A percentile compares a stretch with the other conserved stretches of the same genome.
Evolutionary conservation across 768 basidiomycete genomes (phyloP).

Genomic region (Pulveroboletus sp.): DNA sequence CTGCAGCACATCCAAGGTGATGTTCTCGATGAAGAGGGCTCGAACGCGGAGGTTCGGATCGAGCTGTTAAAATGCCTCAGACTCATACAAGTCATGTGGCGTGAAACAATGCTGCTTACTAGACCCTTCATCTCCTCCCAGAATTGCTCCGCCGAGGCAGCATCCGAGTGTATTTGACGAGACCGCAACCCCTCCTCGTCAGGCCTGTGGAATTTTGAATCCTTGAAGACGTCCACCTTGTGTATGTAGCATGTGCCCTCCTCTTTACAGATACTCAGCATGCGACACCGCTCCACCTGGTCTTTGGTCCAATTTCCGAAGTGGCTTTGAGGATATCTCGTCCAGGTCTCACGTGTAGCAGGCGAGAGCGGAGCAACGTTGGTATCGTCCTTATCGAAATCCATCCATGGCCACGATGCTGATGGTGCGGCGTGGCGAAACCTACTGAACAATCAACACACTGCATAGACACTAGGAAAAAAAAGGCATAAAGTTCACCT

Average conservation of each 20-base stretch:
- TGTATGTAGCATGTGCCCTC: conserved; percentile 15
- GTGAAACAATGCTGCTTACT: conserved; percentile 16
- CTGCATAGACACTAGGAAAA: no score
- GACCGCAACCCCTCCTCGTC: neutral
- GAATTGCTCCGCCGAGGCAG: conserved; percentile 1
- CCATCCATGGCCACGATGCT: conserved; percentile 42
- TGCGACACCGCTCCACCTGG: conserved; percentile 29
- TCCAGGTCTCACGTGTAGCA: conserved; percentile 1
- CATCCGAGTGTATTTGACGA: conserved; percentile 17
- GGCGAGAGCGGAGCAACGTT: conserved; percentile 9
- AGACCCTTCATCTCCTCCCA: conserved; percentile 24
- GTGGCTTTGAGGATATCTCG: conserved; percentile 26
- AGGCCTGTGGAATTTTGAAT: conserved; percentile 16
- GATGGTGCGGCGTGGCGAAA: conserved; percentile 38
- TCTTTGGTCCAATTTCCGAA: conserved; percentile 35
- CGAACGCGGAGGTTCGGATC: conserved; percentile 41
- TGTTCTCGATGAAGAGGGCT: conserved; percentile 48
- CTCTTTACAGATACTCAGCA: conserved; percentile 11
- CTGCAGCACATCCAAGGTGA: conserved; percentile 48
- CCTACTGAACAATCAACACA: conserved; percentile 24
- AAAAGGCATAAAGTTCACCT: conserved; percentile 12
- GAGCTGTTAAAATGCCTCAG: conserved; percentile 16
- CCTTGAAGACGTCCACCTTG: conserved; percentile 19
- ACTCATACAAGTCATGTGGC: neutral
- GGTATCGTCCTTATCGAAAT: conserved; percentile 28